Evolutionary conservation across 495 filamentous ascomycete species (phyloP).

Genomic region (Daldinia childiae): DNA sequence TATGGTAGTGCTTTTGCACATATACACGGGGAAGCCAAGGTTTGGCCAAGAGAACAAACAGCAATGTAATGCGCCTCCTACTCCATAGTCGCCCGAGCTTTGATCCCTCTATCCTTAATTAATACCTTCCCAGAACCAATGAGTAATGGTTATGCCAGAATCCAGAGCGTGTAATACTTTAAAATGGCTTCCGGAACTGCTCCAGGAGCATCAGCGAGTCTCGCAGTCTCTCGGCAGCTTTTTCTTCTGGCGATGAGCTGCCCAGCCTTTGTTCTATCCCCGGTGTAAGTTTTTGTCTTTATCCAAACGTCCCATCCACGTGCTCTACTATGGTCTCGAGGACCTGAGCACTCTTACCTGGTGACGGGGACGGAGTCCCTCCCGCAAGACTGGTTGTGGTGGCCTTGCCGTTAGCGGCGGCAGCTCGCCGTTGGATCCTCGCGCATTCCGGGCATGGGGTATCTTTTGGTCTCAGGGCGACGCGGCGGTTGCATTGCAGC

Average conservation of each 20-base stretch:
- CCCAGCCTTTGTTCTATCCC: constrained; percentile 6
- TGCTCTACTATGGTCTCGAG: constrained; percentile 1
- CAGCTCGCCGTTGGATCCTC: background rate
- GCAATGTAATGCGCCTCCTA: background rate
- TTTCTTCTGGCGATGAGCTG: constrained; percentile 12
- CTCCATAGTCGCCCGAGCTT: background rate
- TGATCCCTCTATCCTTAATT: background rate
- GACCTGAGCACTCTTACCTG: constrained; percentile 21
- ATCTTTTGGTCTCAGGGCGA: constrained; percentile 28
- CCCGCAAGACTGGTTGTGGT: background rate
- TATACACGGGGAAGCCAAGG: background rate
- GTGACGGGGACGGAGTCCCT: background rate
- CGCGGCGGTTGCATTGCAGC: constrained; percentile 18
- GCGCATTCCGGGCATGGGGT: constrained; percentile 29
- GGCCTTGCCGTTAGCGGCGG: background rate
- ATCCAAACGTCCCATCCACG: background rate
- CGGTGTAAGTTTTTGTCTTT: constrained; percentile 6
- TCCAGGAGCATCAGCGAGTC: constrained; percentile 26
- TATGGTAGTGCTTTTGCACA: background rate
- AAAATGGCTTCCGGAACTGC: constrained; percentile 1
- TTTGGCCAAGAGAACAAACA: background rate
- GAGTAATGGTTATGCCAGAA: background rate
- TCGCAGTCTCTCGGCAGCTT: constrained; percentile 16
- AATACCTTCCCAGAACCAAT: background rate
- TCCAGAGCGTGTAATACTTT: background rate